Conservation (phyloP, 2,329 filamentous ascomycete species). For the Paecilomyces sp. region DNA sequence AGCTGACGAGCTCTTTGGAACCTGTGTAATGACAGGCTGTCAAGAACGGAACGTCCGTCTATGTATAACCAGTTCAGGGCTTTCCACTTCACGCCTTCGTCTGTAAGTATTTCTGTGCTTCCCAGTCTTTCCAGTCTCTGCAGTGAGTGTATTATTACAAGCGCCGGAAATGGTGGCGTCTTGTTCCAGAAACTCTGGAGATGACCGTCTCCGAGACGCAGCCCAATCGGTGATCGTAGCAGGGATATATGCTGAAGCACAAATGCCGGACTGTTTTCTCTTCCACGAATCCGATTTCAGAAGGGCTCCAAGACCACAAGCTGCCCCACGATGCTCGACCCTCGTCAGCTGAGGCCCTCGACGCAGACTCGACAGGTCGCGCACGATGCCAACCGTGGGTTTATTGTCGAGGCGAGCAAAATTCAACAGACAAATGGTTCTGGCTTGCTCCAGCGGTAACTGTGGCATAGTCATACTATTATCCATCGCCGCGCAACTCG, state of each 20-base stretch:
- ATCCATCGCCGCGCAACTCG: neutral
- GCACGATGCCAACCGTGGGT: neutral
- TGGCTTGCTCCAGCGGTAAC: neutral
- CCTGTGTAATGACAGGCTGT: neutral
- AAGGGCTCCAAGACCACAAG: conserved; percentile 21
- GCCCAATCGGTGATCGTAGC: conserved; percentile 33
- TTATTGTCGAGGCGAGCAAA: neutral
- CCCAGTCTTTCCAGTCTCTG: too few species aligned
- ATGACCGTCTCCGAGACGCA: conserved; percentile 23
- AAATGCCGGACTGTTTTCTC: conserved; percentile 17
- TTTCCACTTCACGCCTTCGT: too few species aligned
- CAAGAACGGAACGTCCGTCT: neutral
- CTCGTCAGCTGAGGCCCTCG: conserved; percentile 10
- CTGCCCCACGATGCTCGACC: conserved; percentile 24
- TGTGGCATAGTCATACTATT: neutral
- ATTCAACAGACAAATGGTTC: neutral
- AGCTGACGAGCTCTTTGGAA: neutral
- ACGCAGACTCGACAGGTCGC: neutral
- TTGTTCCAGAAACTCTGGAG: conserved; percentile 24
- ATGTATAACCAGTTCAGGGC: neutral
- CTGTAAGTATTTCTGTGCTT: neutral
- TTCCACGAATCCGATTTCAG: conserved; percentile 22
- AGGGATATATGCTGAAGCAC: conserved; percentile 26
- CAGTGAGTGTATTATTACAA: neutral
- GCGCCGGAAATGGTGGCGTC: conserved; percentile 13